These are phyloP conservation scores for Emmonsiellopsis sp. DNA, from an alignment of 2,329 filamentous ascomycete species.

Conservation along the genomic window DNA sequence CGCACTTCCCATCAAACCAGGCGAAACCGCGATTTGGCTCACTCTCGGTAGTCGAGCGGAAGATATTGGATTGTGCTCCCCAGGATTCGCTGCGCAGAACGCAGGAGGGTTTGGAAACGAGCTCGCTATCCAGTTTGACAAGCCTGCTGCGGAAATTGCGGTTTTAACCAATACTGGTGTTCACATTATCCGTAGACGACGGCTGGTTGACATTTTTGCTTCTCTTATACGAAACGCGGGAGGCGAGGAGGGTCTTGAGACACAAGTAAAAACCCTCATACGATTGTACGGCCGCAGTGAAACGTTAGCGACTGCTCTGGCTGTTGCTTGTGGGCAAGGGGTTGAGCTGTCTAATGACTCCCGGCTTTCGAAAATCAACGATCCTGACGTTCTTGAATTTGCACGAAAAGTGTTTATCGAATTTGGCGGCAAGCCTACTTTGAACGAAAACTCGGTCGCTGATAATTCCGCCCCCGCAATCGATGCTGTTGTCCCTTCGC, in stretches of 20 bases:
- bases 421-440: slow-evolving; percentile 75
- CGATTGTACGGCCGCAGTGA: slow-evolving; percentile 79
- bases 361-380: slow-evolving; percentile 61
- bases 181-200: slow-evolving; percentile 71
- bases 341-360: slow-evolving; percentile 66
- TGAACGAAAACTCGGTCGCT: slow-evolving; percentile 65
- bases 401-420: slow-evolving; percentile 86
- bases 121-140: slow-evolving; percentile 89
- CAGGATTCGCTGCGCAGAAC: slow-evolving; percentile 58
- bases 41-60: slow-evolving; percentile 65
- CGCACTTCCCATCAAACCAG: slow-evolving; percentile 52
- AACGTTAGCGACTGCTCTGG: slow-evolving; percentile 80
- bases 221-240: slow-evolving; percentile 64
- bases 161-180: slow-evolving; percentile 87
- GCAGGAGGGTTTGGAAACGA: slow-evolving; percentile 88
- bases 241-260: slow-evolving; percentile 67
- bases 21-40: slow-evolving; percentile 74
- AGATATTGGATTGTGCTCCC: slow-evolving; percentile 68
- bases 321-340: slow-evolving; percentile 90
- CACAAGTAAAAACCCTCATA: slow-evolving; percentile 74
- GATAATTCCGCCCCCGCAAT: slow-evolving; percentile 56
- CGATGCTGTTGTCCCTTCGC: slow-evolving; percentile 78
- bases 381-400: slow-evolving; percentile 76
- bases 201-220: slow-evolving; percentile 88
- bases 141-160: slow-evolving; percentile 71